These are phyloP conservation scores for Leucosporidium scottii DNA, from an alignment of 768 basidiomycete genomes.

Conservation along the genomic window DNA sequence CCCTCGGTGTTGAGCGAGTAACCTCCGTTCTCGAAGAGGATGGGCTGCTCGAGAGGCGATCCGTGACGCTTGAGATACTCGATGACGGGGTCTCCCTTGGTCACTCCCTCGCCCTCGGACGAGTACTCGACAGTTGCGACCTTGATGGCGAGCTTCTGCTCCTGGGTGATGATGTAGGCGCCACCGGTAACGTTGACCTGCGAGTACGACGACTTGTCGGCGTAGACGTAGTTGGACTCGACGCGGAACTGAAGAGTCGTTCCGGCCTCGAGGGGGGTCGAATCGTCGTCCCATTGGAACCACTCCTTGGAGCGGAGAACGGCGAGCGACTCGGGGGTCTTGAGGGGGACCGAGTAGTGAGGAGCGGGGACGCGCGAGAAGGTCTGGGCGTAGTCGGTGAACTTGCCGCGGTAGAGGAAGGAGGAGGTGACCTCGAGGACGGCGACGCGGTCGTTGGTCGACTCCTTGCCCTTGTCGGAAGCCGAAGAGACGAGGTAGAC, in stretches of 20 bases:
- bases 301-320: constrained; percentile 93
- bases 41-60: constrained; percentile 62
- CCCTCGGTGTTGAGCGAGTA: constrained; percentile 67
- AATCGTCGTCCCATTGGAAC: constrained; percentile 89
- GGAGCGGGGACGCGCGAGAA: constrained; percentile 88
- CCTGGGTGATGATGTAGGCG: constrained; percentile 51
- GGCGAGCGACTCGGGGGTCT: constrained; percentile 71
- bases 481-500: constrained; percentile 49
- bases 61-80: constrained; percentile 91
- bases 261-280: constrained; percentile 67
- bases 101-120: constrained; percentile 35
- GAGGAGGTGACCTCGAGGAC: constrained; percentile 90
- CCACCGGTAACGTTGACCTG: constrained; percentile 75
- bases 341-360: constrained; percentile 71
- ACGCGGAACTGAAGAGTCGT: constrained; percentile 82
- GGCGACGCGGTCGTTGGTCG: constrained; percentile 52
- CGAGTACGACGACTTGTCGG: constrained; percentile 77
- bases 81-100: constrained; percentile 85
- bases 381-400: constrained; percentile 88
- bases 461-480: constrained; percentile 60
- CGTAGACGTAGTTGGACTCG: constrained; percentile 79
- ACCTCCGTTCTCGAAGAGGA: constrained; percentile 73
- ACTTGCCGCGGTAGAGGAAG: constrained; percentile 94
- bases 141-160: constrained; percentile 49
- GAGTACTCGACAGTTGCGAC: constrained; percentile 36